Evolutionary conservation across 768 basidiomycete genomes (phyloP).

Genomic region (Tubosaeta brunneosetosa): DNA sequence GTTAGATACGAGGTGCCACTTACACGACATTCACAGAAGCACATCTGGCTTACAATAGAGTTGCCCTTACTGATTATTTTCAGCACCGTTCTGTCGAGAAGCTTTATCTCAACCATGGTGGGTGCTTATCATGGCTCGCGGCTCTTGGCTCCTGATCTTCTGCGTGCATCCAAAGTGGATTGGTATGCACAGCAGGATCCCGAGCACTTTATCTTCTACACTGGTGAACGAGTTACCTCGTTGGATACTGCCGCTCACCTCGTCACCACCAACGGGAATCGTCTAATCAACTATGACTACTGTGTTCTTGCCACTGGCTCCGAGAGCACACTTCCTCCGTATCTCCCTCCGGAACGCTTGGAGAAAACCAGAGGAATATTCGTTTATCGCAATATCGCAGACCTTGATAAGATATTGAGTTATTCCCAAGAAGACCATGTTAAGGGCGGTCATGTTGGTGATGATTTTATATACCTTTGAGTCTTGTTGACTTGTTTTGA

Average conservation of each 20-base stretch:
- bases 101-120: constrained; percentile 53
- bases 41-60: constrained; percentile 53
- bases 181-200: constrained; percentile 62
- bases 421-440: constrained; percentile 48
- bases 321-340: constrained; percentile 56
- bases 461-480: background rate
- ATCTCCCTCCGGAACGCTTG: constrained; percentile 40
- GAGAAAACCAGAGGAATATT: constrained; percentile 52
- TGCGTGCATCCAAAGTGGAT: constrained; percentile 30
- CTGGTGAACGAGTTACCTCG: constrained; percentile 43
- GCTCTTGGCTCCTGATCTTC: background rate
- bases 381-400: constrained; percentile 68
- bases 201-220: constrained; percentile 48
- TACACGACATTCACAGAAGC: constrained; percentile 23
- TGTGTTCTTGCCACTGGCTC: constrained; percentile 72
- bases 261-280: constrained; percentile 44
- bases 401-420: constrained; percentile 59
- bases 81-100: constrained; percentile 54
- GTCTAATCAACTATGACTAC: constrained; percentile 50
- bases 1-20: constrained; percentile 15
- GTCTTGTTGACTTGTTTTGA: background rate
- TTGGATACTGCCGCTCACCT: constrained; percentile 37
- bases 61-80: constrained; percentile 53
- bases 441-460: constrained; percentile 28
- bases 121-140: background rate